Base-by-base conservation (phyloP, 164 flowering plant species). In the Kingdonia uniflora region DNA sequence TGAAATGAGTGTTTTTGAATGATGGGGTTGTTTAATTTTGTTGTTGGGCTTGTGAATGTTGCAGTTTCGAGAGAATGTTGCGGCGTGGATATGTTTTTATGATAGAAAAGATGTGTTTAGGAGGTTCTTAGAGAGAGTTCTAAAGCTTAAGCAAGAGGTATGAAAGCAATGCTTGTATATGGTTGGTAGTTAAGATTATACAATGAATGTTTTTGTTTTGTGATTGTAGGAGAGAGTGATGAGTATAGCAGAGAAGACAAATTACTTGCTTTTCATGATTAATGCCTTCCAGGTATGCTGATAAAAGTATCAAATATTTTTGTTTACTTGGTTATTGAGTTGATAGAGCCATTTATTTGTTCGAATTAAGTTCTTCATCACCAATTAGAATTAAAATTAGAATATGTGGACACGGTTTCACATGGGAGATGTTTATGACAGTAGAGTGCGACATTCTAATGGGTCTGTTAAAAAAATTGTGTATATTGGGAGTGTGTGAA, bases 41-140 rank as follows among this genome's bases (percentile, higher is more conserved):
- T 21, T 10, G n/a, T 41, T 14, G 44, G 22, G 17, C 11, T 35
- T 59, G 58, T 58, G 5, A n/a, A 48, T 49, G 29, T 35, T 71
- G 73, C 73, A 88, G 99, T 94, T 94, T 61, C 78, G 99, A 33
- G 97, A 94, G 74, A 94, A 94, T 75, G 90, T 89, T 19, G 89
- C 89, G 0, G 92, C 95, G 16, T 92, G 99, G 99, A 68, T 72
- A 43, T 82, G 95, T 65, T 94, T 94, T 65, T 58, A 82, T 58
- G 82, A 86, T 60, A 70, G 71, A 55, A 86, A 82, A 49, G 96
- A 80, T 59, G 57, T 69, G 52, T 89, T 94, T 52, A 74, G 68
- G 61, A 71, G 74, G 19, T 94, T 94, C 51, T 72, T 92, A 39
- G 84, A 79, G 64, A 75, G 84, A 67, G 96, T 89, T 70, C 72